A percentile compares a stretch with the other conserved stretches of the same genome.
These are phyloP conservation scores for Eragrostis nindensis DNA, from an alignment of 176 grass and related monocot genomes.

Conservation along the genomic window DNA sequence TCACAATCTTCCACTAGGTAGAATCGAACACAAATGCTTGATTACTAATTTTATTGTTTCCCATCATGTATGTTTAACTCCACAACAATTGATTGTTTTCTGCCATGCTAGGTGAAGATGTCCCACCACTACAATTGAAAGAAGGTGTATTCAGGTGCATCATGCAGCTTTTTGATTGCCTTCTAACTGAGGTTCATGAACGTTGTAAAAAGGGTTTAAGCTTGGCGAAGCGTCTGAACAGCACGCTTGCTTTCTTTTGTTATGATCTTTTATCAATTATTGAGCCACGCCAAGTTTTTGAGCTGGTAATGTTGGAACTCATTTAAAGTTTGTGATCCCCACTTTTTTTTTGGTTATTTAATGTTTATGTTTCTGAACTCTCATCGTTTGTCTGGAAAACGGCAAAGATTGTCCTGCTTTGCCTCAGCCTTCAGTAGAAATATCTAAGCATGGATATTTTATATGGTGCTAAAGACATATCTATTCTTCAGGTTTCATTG, in stretches of 20 bases:
- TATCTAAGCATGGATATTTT: slow-evolving; percentile 19
- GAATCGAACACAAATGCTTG: neutral
- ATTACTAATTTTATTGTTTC: slow-evolving; percentile 18
- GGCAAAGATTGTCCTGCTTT: slow-evolving; percentile 36
- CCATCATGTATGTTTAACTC: slow-evolving; percentile 27
- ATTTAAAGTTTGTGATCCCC: slow-evolving; percentile 10
- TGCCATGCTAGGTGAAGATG: slow-evolving; percentile 77
- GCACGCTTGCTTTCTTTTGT: slow-evolving; percentile 97
- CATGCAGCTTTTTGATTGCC: slow-evolving; percentile 97
- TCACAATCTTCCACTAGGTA: slow-evolving; percentile 95
- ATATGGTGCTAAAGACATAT: slow-evolving; percentile 28
- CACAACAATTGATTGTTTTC: slow-evolving; percentile 39
- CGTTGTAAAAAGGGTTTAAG: slow-evolving; percentile 98
- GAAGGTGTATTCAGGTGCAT: slow-evolving; percentile 97
- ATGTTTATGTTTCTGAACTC: slow-evolving; percentile 27
- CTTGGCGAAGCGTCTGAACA: slow-evolving; percentile 95
- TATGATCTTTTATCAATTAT: slow-evolving; percentile 94
- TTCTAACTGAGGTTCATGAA: slow-evolving; percentile 98
- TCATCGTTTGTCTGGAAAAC: neutral
- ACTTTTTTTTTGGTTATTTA: slow-evolving; percentile 21
- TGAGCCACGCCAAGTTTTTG: slow-evolving; percentile 99
- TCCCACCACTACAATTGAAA: slow-evolving; percentile 93
- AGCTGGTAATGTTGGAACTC: slow-evolving; percentile 75
- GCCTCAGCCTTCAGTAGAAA: slow-evolving; percentile 16
- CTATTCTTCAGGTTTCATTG: slow-evolving; percentile 77